phyloP scores from a whole-genome alignment of 2,329 filamentous ascomycete species.

The Sporothrix dimorphospora region DNA sequence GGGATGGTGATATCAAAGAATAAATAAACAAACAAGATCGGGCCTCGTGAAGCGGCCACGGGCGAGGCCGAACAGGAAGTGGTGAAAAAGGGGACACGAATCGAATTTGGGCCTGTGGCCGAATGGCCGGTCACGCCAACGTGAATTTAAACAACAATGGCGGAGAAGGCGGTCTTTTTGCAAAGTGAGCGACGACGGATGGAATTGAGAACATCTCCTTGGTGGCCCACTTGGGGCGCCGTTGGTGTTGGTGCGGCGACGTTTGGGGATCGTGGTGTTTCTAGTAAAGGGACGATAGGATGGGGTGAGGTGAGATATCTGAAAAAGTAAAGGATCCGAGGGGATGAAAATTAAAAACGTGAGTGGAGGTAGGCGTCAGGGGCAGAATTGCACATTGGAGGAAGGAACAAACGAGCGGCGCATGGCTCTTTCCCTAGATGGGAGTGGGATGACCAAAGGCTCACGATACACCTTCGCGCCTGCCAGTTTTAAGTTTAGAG shows the following conservation, averaged over 20 bases:
- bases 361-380: neutral
- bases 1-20: neutral
- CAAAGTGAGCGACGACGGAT: neutral
- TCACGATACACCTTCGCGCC: neutral
- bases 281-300: neutral
- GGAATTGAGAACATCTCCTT: neutral
- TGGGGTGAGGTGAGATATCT: too few relatives aligned
- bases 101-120: neutral
- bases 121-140: neutral
- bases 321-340: too few relatives aligned
- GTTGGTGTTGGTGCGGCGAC: neutral
- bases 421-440: neutral
- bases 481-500: neutral
- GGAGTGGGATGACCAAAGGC: neutral
- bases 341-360: neutral
- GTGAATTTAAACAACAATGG: neutral
- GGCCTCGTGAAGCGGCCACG: constrained; percentile 1
- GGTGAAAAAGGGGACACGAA: neutral
- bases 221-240: neutral
- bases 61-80: neutral
- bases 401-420: neutral
- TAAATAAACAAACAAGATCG: constrained; percentile 20
- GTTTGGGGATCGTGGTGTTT: neutral
- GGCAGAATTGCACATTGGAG: neutral
- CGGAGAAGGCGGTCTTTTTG: neutral